Evolutionary conservation across 371 early-diverging fungal species (phyloP).

Genomic region (Actinomortierella wolfii): DNA sequence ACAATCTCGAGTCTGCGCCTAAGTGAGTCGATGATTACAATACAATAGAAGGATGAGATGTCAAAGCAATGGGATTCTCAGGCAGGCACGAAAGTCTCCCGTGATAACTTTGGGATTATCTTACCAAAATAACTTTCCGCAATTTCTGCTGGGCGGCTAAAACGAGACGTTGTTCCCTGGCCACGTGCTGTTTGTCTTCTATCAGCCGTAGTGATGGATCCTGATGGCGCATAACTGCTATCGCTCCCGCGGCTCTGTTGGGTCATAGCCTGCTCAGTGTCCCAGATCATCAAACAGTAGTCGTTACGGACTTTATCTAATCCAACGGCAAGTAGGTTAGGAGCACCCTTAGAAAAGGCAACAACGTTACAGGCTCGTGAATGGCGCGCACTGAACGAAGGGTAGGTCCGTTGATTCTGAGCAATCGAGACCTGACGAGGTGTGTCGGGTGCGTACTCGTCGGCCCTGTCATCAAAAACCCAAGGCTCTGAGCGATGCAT

Average conservation of each 20-base stretch:
- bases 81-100: too few species aligned
- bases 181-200: constrained; percentile 17
- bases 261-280: constrained; percentile 60
- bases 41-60: too few species aligned
- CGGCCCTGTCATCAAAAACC: constrained; percentile 33
- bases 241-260: constrained; percentile 15
- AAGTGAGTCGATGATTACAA: too few species aligned
- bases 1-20: constrained; percentile 30
- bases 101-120: too few species aligned
- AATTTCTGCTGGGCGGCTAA: constrained; percentile 25
- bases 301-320: constrained; percentile 80
- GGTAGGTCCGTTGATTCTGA: constrained; percentile 48
- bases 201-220: constrained; percentile 18
- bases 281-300: constrained; percentile 78
- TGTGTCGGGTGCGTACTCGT: constrained; percentile 35
- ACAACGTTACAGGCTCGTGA: constrained; percentile 78
- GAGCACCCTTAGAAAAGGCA: constrained; percentile 66
- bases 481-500: constrained; percentile 55
- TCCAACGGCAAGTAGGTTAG: constrained; percentile 68
- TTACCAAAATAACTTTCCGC: constrained; percentile 43
- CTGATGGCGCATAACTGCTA: constrained; percentile 30
- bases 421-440: constrained; percentile 35
- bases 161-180: constrained; percentile 28
- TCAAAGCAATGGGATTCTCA: too few species aligned
- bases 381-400: constrained; percentile 58